Base-by-base conservation (phyloP, 1,284 basidiomycete species). In the Ustilago hordei region DNA sequence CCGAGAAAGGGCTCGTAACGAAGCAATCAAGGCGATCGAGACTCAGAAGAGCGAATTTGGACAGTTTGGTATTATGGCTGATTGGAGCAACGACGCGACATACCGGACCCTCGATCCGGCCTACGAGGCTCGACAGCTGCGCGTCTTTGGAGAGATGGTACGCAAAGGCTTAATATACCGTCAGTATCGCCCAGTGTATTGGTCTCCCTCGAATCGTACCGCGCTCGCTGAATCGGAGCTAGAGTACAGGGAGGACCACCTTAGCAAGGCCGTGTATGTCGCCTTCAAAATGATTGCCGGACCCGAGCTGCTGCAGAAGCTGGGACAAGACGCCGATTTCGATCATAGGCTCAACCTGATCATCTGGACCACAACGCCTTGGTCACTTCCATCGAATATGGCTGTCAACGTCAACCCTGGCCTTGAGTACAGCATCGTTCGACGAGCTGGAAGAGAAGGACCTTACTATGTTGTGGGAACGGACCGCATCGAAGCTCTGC, bases 291-390 rank as follows among this genome's bases (percentile, higher is more conserved):
- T 85, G n/a, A 15, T 56, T 13, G 63, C 74, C 0, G 68, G 61
- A 8, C 55, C 56, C 1, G 4, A 50, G 9, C 53, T 81, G 35
- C 45, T 64, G 36, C 60, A 57, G 13, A 64, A 69, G 48, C 47
- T 66, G 6, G 63, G 55, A 0, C 12, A 41, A 17, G 39, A 60
- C 15, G 62, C 60, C 17, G 88, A 90, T 19, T 39, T 79, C 15
- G 64, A 75, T 36, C 8, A 82, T 47, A 78, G 85, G 17, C 86
- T 92, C 3, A 89, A 90, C 19, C 81, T 96, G 11, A 88, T 95
- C 36, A 92, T 98, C n/a, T 99, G 97, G 97, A 99, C 96, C 1
- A 99, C 97, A 0, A 99, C 96, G 0, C 94, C 97, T 0, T 99
- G 96, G 96, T 98, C 94, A 8, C 88, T 99, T 54, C 94, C 94